Evolutionary conservation across 495 filamentous ascomycete genomes (phyloP), one percentile per base, ranked within the genome.

Genomic region (Schizothecium vesticola): DNA sequence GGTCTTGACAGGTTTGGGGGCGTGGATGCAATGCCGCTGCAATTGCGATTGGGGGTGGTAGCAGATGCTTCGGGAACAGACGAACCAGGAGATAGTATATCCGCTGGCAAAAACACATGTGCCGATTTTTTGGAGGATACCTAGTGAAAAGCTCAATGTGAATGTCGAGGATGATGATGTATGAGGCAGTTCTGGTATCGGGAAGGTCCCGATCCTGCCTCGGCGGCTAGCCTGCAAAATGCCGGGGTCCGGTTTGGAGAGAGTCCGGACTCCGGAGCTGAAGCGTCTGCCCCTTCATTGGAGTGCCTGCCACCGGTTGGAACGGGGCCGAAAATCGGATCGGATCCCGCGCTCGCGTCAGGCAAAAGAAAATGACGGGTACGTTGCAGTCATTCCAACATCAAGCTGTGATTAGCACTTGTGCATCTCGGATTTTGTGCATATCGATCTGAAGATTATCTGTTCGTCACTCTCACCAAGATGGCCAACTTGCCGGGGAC

Each of bases 161-260:
- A 33, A 33, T 12, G 11, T 33, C 5, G 36, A 19, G 2, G 43
- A 51, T 51, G 43, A n/a, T 33, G 43, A n/a, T 28, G 26, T 7
- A 19, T 0, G 13, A 16, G 3, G 13, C 13, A 36, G 33, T 36
- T 36, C 33, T 36, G 33, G 16, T 5, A 16, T 16, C 43, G 43
- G 19, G 2, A 51, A 51, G 43, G 6, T n/a, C 7, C 19, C 43
- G 43, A 51, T 51, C 19, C 6, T 51, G 2, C 16, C 36, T 51
- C 43, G 16, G 43, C 19, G 43, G 16, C 43, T 36, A 55, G 36
- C 31, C 2, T 64, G 59, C 22, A 11, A 23, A 10, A 6, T 22
- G 61, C 70, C 72, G 72, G 72, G 72, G 65, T 74, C 68, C 72
- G 72, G 59, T 58, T 72, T 76, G 74, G 74, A 76, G 74, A 76